Base-by-base conservation (phyloP, 1,139 yeast genomes). In the Magnusiomyces suaveolens region DNA sequence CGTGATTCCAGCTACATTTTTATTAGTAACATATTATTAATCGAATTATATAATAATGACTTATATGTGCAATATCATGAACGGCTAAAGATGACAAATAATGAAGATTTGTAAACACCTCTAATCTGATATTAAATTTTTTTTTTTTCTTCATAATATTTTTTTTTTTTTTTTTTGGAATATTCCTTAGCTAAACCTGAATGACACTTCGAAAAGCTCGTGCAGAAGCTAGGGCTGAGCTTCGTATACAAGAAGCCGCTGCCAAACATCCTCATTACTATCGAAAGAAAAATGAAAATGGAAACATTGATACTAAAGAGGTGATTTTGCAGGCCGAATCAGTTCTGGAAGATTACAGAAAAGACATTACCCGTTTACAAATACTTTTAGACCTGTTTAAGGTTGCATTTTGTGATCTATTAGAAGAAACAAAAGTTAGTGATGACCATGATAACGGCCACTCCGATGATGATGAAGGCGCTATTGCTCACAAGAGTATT, bases 381-480 rank as follows among this genome's bases (percentile, higher is more conserved):
- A 24, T 10, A 3, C 23, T 25, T 16, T 25, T 44, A 14, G 32
- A 44, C 3, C 32, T 25, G 47, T 23, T 44, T 16, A 23, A n/a
- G 10, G 47, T n/a, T 12, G 18, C 29, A 3, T 44, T 44, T 24
- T 24, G 33, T 16, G 47, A 23, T 24, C 18, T 25, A 16, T 25
- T 44, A 33, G 18, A 23, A 3, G 51, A 39, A 33, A 39, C 36
- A 33, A 53, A 44, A 23, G 58, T 10, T 10, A 16, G 18, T 23
- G 43, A 38, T 6, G 20, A 38, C n/a, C 6, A 38, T 14, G 43
- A 38, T 14, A n/a, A 16, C 6, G 20, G n/a, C 4, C 43, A 8
- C 4, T 12, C 8, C 10, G 18, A 38, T 38, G 43, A 38, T 38
- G 43, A 38, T 4, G 43, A 38, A 38, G n/a, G 6, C 43, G 43